These are phyloP conservation scores for sunflower (Helianthus annuus) DNA, from an alignment of 129 eudicot species.

Conservation along the genomic window DNA sequence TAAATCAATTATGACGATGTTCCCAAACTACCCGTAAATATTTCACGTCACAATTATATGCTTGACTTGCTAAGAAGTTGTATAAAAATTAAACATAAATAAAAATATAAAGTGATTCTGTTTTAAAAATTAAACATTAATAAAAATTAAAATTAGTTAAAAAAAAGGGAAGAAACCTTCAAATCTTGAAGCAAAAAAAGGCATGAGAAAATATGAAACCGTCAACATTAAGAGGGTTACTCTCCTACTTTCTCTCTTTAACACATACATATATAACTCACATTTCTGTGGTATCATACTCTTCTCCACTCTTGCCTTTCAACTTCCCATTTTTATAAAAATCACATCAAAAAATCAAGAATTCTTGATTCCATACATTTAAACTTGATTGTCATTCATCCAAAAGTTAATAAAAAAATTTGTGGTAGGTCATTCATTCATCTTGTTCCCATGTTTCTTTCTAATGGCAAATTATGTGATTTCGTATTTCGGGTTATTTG, in stretches of 20 bases:
- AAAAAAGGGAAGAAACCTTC: conserved; percentile 12
- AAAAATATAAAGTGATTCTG: no score
- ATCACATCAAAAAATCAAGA: conserved; percentile 22
- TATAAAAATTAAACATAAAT: no score
- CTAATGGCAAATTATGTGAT: not conserved
- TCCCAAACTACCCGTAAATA: no score
- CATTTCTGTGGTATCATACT: conserved; percentile 26
- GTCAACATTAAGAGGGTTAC: conserved; percentile 26
- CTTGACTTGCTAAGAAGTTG: no score
- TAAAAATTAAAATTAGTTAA: not conserved
- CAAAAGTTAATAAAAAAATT: not conserved
- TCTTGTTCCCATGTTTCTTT: conserved; percentile 5
- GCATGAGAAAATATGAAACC: conserved; percentile 28
- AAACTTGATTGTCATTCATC: not conserved
- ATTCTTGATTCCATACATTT: conserved; percentile 7
- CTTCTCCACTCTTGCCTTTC: conserved; percentile 21
- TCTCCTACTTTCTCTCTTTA: conserved; percentile 42
- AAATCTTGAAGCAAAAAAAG: conserved; percentile 27
- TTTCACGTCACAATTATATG: no score
- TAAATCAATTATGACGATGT: no score
- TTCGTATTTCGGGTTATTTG: not conserved
- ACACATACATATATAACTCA: conserved; percentile 19
- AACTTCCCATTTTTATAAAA: conserved; percentile 16
- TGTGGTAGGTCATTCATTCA: conserved; percentile 26
- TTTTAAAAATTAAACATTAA: not conserved